Percentiles rank a stretch among this genome's conserved stretches.
Evolutionary conservation across 2,329 filamentous ascomycete genomes (phyloP).

Genomic region (Acrodontium crateriforme): DNA sequence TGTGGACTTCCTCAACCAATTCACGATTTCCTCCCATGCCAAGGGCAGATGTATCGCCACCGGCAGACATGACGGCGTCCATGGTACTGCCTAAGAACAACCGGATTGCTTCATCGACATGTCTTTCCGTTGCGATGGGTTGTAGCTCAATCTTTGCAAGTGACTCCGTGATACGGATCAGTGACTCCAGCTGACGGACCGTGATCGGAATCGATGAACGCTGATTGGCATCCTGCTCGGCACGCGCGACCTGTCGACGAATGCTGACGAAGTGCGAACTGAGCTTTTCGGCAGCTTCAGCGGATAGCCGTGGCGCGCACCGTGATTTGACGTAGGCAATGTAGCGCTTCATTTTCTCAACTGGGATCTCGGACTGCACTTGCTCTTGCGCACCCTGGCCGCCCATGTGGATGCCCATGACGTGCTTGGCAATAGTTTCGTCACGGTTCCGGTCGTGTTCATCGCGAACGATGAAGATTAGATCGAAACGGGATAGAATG

Average conservation of each 20-base stretch:
- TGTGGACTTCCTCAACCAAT: conserved; percentile 75
- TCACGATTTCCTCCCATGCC: conserved; percentile 67
- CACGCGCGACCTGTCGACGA: conserved; percentile 79
- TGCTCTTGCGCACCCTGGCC: conserved; percentile 74
- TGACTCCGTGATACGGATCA: conserved; percentile 92
- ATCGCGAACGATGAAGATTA: conserved; percentile 98
- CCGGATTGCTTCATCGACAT: conserved; percentile 94
- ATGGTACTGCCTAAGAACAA: conserved; percentile 94
- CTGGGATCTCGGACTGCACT: conserved; percentile 75
- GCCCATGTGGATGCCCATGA: conserved; percentile 95
- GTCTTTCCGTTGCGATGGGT: conserved; percentile 72
- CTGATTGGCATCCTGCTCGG: conserved; percentile 77
- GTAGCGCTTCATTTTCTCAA: conserved; percentile 96
- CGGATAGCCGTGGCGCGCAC: conserved; percentile 79
- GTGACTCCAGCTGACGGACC: conserved; percentile 89
- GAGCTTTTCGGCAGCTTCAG: conserved; percentile 86
- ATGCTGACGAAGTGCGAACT: conserved; percentile 97
- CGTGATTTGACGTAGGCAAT: conserved; percentile 95
- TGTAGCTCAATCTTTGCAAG: conserved; percentile 82
- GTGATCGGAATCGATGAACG: conserved; percentile 95
- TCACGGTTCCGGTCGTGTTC: conserved; percentile 83
- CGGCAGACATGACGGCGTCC: conserved; percentile 59
- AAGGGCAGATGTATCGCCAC: conserved; percentile 56
- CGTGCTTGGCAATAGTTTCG: conserved; percentile 87
- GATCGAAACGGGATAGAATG: conserved; percentile 94